These are phyloP conservation scores for Fraxinus ornus DNA, from an alignment of 305 asterid genomes.

Conservation along the genomic window DNA sequence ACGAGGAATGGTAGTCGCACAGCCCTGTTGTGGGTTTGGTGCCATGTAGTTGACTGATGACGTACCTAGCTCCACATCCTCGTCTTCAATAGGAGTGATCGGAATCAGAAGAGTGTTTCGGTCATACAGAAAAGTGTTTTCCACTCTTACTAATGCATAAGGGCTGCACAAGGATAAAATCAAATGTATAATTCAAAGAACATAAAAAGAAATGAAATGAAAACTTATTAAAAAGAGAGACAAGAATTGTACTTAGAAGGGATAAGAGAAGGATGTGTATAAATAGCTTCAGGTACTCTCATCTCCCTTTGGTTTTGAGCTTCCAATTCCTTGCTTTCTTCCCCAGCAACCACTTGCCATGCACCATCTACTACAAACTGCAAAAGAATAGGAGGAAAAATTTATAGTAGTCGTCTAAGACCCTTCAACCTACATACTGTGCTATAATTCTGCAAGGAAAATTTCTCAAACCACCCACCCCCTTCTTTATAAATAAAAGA, in stretches of 20 bases:
- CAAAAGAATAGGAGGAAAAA: constrained; percentile 10
- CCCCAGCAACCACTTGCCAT: constrained; percentile 68
- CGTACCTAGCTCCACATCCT: constrained; percentile 26
- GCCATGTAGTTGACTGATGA: constrained; percentile 13
- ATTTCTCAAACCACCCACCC: background rate
- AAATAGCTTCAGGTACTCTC: constrained; percentile 62
- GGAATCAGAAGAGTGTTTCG: constrained; percentile 44
- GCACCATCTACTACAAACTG: constrained; percentile 46
- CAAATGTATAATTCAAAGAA: background rate
- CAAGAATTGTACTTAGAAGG: constrained; percentile 52
- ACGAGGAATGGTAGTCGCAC: constrained; percentile 14
- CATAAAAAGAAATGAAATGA: background rate
- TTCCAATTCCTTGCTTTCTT: constrained; percentile 58
- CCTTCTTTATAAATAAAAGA: background rate
- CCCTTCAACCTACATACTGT: background rate
- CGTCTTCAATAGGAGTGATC: constrained; percentile 63
- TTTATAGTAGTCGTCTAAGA: background rate
- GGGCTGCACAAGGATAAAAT: constrained; percentile 46
- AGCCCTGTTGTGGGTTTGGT: constrained; percentile 21
- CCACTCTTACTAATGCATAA: constrained; percentile 16
- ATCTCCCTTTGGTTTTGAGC: constrained; percentile 46
- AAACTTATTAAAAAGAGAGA: background rate
- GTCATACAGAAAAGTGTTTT: constrained; percentile 27
- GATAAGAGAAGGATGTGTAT: constrained; percentile 65
- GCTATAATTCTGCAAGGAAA: background rate